Evolutionary conservation across 805 yeast species (phyloP).

Genomic region (Candida taoyuanica): DNA sequence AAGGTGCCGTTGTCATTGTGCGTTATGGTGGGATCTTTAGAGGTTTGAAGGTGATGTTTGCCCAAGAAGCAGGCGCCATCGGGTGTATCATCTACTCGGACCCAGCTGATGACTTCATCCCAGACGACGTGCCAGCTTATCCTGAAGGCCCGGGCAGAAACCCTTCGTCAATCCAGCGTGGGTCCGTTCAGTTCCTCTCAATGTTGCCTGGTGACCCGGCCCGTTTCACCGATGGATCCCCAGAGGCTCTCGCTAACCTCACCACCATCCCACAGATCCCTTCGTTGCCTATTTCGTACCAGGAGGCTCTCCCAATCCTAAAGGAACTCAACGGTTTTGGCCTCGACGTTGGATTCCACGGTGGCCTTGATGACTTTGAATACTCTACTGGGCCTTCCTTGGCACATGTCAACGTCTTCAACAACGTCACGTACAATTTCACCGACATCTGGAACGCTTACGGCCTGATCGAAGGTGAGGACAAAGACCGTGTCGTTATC

Average conservation of each 20-base stretch:
- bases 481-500: conserved; percentile 49
- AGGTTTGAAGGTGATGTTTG: conserved; percentile 72
- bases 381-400: conserved; percentile 51
- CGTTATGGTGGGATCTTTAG: conserved; percentile 66
- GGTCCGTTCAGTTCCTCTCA: conserved; percentile 62
- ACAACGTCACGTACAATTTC: conserved; percentile 56
- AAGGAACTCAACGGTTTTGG: conserved; percentile 57
- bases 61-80: conserved; percentile 63
- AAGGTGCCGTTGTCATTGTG: conserved; percentile 58
- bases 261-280: conserved; percentile 62
- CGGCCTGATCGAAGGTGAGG: conserved; percentile 54
- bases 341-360: conserved; percentile 42
- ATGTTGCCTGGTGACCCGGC: conserved; percentile 74
- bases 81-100: conserved; percentile 69
- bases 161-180: conserved; percentile 73
- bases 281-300: conserved; percentile 61
- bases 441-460: conserved; percentile 60
- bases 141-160: conserved; percentile 77
- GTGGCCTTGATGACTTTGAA: conserved; percentile 38
- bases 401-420: conserved; percentile 48
- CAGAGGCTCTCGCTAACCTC: conserved; percentile 45
- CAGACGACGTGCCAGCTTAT: conserved; percentile 58
- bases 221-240: conserved; percentile 55
- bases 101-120: conserved; percentile 57
- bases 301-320: conserved; percentile 61